These are phyloP conservation scores for Ceratocystis smalleyi DNA, from an alignment of 2,329 filamentous ascomycete genomes.

Conservation along the genomic window DNA sequence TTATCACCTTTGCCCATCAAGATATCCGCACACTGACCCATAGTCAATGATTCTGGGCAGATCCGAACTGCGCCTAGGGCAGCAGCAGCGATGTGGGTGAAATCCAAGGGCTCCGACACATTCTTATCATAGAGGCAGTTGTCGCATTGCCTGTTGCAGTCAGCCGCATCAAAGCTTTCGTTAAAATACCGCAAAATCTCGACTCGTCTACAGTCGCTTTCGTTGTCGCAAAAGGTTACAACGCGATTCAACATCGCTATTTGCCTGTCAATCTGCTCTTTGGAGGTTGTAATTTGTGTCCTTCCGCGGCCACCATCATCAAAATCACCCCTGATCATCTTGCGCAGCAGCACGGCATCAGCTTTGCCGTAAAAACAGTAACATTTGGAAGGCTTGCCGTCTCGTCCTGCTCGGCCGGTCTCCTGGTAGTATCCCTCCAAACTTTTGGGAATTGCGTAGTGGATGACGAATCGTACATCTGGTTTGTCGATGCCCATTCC, in stretches of 20 bases:
- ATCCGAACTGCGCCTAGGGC: constrained; percentile 51
- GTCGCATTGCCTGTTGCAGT: constrained; percentile 68
- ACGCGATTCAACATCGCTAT: constrained; percentile 73
- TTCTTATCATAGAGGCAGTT: constrained; percentile 60
- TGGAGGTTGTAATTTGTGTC: constrained; percentile 24
- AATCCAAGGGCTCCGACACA: constrained; percentile 58
- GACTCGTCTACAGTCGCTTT: constrained; percentile 68
- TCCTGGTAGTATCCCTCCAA: constrained; percentile 98
- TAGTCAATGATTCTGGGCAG: constrained; percentile 46
- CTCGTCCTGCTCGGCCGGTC: constrained; percentile 83
- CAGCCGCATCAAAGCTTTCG: constrained; percentile 56
- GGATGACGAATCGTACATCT: constrained; percentile 90
- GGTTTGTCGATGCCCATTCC: constrained; percentile 99
- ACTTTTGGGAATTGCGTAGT: constrained; percentile 84
- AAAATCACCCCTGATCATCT: constrained; percentile 71
- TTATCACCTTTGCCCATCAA: constrained; percentile 42
- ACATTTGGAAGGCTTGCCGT: constrained; percentile 75
- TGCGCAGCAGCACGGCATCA: constrained; percentile 57
- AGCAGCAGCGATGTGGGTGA: constrained; percentile 56
- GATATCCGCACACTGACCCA: constrained; percentile 70
- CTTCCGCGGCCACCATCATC: constrained; percentile 26
- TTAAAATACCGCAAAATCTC: constrained; percentile 91
- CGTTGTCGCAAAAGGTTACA: constrained; percentile 78
- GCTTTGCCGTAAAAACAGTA: constrained; percentile 76
- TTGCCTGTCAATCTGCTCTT: constrained; percentile 70